Base-by-base conservation (phyloP, 2,329 filamentous ascomycete species). In the Ophiostoma pallidulum region DNA sequence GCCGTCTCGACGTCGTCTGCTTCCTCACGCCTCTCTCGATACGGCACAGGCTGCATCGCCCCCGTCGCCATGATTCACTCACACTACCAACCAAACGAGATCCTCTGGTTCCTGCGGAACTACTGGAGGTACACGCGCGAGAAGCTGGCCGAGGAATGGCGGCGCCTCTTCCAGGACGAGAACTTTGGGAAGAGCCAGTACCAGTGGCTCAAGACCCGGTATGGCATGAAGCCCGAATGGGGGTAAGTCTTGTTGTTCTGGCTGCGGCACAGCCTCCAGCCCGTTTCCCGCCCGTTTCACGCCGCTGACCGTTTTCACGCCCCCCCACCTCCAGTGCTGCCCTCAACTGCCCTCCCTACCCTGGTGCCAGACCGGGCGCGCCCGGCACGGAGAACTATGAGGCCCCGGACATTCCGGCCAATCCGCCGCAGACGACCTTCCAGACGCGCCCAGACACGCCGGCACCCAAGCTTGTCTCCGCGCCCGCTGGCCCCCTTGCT, bases 141-240 rank as follows among this genome's bases (percentile, higher is more conserved):
- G 3, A 14, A 19, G 13, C 24, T 56, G 32, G 43, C 54, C 14
- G 12, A 9, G 1, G 40, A 42, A 14, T 56, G 47, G 45, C 40
- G 48, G 9, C 20, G 22, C 3, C 28, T 24, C 2, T 56, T 50
- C 19, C 19, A 43, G 1, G 54, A 56, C 19, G 3, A 10, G 10
- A 32, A 49, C 12, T 56, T 56, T 44, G 51, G 50, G 14, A 51
- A 50, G 16, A 55, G 51, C 35, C 54, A 56, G 22, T 56, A 56
- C 45, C 47, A 49, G 19, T 56, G 54, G 54, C 47, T 56, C 2
- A 51, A 49, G 33, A 41, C 24, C 14, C 50, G 50, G 5, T 56
- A 56, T 20, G 53, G 54, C 14, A 54, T 54, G 52, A 56, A 54
- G 29, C 37, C 16, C 2, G 54, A 56, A 47, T 56, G 54, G 54